Evolutionary conservation across 1,139 yeast genomes (phyloP).

Genomic region (Kodamaea fungicola): DNA sequence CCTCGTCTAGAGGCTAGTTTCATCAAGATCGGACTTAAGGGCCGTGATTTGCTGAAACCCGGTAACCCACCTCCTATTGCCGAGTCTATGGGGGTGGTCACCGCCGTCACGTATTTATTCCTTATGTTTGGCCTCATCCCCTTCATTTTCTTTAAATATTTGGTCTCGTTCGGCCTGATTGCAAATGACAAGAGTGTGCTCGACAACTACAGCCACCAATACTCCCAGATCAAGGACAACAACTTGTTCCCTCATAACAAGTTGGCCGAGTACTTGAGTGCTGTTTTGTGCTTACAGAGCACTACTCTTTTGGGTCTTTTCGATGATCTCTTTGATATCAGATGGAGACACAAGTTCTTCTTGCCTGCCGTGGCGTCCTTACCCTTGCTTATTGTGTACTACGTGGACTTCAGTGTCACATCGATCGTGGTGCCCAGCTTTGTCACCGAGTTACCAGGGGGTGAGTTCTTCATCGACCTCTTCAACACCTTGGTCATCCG

Average conservation of each 20-base stretch:
- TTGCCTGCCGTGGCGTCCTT: slow-evolving; percentile 92
- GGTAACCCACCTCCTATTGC: slow-evolving; percentile 64
- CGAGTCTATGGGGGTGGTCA: slow-evolving; percentile 87
- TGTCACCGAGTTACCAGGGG: slow-evolving; percentile 34
- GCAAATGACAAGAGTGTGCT: slow-evolving; percentile 35
- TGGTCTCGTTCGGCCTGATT: slow-evolving; percentile 49
- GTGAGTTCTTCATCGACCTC: slow-evolving; percentile 21
- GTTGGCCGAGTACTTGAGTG: slow-evolving; percentile 81
- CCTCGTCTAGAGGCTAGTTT: slow-evolving; percentile 69
- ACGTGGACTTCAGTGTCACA: slow-evolving; percentile 92
- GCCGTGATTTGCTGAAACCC: slow-evolving; percentile 75
- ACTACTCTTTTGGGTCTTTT: slow-evolving; percentile 85
- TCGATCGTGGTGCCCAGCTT: slow-evolving; percentile 82
- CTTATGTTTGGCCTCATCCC: slow-evolving; percentile 86
- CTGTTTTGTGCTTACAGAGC: slow-evolving; percentile 76
- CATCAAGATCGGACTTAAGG: slow-evolving; percentile 73
- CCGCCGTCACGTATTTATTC: slow-evolving; percentile 77
- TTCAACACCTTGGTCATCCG: slow-evolving; percentile 21
- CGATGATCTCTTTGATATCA: slow-evolving; percentile 90
- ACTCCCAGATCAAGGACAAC: slow-evolving; percentile 27
- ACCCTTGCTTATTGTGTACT: slow-evolving; percentile 86
- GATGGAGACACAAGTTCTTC: slow-evolving; percentile 97
- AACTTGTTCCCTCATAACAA: slow-evolving; percentile 76
- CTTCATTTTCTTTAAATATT: slow-evolving; percentile 77
- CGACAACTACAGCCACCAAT: slow-evolving; percentile 34